Base-by-base conservation (phyloP, 768 basidiomycete genomes). In the Boletus rubroflammeus region DNA sequence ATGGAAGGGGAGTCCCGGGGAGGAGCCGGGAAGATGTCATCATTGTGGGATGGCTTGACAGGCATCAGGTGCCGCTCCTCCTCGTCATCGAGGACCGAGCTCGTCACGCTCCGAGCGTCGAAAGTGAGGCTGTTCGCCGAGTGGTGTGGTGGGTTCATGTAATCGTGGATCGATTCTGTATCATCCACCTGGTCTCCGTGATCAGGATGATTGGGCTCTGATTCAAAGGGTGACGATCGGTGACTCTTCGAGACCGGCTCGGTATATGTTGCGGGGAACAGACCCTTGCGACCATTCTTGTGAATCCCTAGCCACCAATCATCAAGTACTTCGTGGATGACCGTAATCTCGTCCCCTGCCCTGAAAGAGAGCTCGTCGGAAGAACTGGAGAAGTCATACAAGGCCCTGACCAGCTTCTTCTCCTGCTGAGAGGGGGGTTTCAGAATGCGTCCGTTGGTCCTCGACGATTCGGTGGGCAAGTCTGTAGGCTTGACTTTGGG, bases 281-380 rank as follows among this genome's bases (percentile, higher is more conserved):
- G 67, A 14, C 93, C 93, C 48, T 79, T 83, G 57, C 76, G 76
- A 2, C 89, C 90, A 51, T 79, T 72, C 41, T 55, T 60, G 32
- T 83, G 67, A 65, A 88, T 84, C 7, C 93, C 93, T 75, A 93
- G 81, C 88, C 91, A 95, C 93, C 93, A 95, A 55, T 84, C 92
- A 57, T 90, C 88, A 32, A 92, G 75, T 1, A 93, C 89, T 67
- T 95, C 91, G 32, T 83, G 84, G 28, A 90, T 61, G 28, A 94
- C 84, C 14, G 78, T 69, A 53, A 97, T 87, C 60, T 90, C 82
- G 38, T 87, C 85, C 0, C 92, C 93, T 5, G 77, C 73, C 53
- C 74, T 78, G 73, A 96, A 86, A 40, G 79, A 79, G 35, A 97
- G 75, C 68, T 96, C 93, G 60, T 94, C 93, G 2, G 81, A 73